phyloP scores from a whole-genome alignment of 192 early-diverging fungal genomes.

The Dispira simplex region DNA sequence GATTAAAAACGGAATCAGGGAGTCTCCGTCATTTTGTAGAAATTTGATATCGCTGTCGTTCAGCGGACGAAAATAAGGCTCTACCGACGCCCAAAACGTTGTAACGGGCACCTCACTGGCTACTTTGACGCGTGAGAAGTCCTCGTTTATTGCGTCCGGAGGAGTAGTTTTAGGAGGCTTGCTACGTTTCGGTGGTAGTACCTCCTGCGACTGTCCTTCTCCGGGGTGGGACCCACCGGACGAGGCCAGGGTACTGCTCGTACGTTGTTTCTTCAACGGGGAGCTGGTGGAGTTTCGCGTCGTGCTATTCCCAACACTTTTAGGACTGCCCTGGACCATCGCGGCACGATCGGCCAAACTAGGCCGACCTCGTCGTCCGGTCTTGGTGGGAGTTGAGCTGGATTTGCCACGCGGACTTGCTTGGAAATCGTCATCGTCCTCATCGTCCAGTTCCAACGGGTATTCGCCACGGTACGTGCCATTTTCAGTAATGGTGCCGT shows the following conservation, averaged over 20 bases:
- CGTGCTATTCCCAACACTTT: not conserved
- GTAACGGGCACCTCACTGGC: conserved; percentile 75
- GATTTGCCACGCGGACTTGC: not conserved
- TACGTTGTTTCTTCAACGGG: not conserved
- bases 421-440: conserved; percentile 2
- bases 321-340: not conserved
- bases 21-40: conserved; percentile 44
- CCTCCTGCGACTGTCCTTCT: not conserved
- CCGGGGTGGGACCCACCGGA: not conserved
- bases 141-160: conserved; percentile 26
- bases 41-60: conserved; percentile 63
- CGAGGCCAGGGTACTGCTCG: not conserved
- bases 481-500: not conserved
- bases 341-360: too few species aligned
- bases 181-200: not conserved
- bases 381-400: too few species aligned
- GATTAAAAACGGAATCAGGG: conserved; percentile 52
- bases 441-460: not conserved
- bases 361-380: too few species aligned
- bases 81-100: conserved; percentile 65
- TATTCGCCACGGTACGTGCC: too few species aligned
- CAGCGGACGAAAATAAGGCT: conserved; percentile 70
- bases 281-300: not conserved
- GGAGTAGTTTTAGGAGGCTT: not conserved
- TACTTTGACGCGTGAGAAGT: conserved; percentile 47